These are phyloP conservation scores for Hymenoscyphus repandus DNA, from an alignment of 2,329 filamentous ascomycete species.

Conservation along the genomic window DNA sequence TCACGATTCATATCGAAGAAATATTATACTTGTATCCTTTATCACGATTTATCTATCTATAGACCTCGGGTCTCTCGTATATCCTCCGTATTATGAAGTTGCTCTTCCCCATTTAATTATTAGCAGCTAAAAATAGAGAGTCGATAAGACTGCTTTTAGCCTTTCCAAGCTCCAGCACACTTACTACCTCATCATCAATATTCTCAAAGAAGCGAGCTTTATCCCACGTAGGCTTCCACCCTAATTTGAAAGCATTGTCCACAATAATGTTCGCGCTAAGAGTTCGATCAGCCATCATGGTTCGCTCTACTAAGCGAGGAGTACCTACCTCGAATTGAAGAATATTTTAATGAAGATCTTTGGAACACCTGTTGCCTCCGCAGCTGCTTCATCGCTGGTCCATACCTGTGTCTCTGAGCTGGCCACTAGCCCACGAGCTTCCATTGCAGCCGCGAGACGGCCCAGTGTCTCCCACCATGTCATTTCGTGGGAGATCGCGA, in stretches of 20 bases:
- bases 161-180: no score
- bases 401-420: constrained; percentile 18
- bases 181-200: constrained; percentile 25
- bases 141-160: no score
- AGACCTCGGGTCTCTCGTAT: no score
- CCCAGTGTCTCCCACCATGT: constrained; percentile 19
- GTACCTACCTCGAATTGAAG: constrained; percentile 20
- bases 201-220: constrained; percentile 18
- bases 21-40: no score
- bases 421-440: constrained; percentile 21
- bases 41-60: no score
- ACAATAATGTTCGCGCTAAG: constrained; percentile 14
- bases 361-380: constrained; percentile 14
- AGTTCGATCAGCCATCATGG: constrained; percentile 14
- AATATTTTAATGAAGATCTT: constrained; percentile 12
- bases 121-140: no score
- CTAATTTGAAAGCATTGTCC: constrained; percentile 17
- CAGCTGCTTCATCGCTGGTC: constrained; percentile 21
- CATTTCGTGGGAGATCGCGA: constrained; percentile 22
- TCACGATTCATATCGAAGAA: no score
- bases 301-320: constrained; percentile 8
- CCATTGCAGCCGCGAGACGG: constrained; percentile 16
- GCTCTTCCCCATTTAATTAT: no score
- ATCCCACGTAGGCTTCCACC: constrained; percentile 22
- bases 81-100: no score